phyloP scores from a whole-genome alignment of 2,329 filamentous ascomycete genomes.

The Diaporthe citri region DNA sequence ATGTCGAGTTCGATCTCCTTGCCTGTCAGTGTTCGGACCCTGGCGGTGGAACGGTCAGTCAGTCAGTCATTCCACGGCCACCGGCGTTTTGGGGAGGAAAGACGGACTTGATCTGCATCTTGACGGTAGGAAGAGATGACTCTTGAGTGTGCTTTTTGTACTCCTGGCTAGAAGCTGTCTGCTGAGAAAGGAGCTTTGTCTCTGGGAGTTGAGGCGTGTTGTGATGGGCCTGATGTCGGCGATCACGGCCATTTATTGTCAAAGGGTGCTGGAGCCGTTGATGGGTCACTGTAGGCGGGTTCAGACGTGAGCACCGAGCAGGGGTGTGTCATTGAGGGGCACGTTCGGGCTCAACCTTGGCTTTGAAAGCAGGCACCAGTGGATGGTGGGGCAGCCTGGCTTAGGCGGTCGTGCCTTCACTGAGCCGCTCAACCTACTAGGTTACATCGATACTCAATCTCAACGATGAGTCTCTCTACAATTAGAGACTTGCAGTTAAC shows the following conservation, averaged over 20 bases:
- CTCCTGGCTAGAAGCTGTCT: neutral
- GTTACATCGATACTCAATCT: too few species aligned
- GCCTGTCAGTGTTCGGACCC: slow-evolving; percentile 96
- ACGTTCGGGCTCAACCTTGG: slow-evolving; percentile 1
- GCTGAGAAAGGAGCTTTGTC: neutral
- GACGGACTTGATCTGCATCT: slow-evolving; percentile 66
- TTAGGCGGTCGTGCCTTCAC: neutral
- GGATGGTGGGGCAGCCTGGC: slow-evolving; percentile 14
- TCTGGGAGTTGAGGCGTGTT: neutral
- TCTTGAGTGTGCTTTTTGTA: neutral
- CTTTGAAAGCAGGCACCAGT: neutral
- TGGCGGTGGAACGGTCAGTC: slow-evolving; percentile 53
- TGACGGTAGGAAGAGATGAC: slow-evolving; percentile 42
- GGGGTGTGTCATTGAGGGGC: slow-evolving; percentile 27
- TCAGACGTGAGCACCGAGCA: neutral
- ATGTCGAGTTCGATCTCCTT: slow-evolving; percentile 99
- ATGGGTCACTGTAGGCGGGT: neutral
- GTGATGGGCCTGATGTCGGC: neutral
- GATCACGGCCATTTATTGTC: slow-evolving; percentile 3
- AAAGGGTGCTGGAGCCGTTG: neutral
- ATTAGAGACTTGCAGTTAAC: neutral
- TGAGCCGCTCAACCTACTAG: neutral
- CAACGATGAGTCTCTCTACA: neutral
- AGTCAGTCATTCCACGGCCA: neutral
- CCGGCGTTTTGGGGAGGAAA: slow-evolving; percentile 23